A percentile compares a stretch with the other conserved stretches of the same genome.
Conservation (phyloP, 345 rosid species). For the Eucalyptus dawsonii region DNA sequence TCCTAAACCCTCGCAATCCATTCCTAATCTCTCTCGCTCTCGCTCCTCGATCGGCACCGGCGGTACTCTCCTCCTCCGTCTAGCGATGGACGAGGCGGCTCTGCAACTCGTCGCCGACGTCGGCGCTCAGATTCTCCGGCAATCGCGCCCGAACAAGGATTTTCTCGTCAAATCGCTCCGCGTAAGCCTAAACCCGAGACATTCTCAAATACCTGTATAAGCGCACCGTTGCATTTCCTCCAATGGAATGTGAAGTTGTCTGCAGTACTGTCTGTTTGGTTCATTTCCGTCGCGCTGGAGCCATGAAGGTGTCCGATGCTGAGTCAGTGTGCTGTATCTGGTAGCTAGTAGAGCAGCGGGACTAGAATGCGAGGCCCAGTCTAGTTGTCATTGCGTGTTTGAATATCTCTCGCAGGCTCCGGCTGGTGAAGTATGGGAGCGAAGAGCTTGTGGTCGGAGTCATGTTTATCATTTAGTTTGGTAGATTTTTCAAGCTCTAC, state of each 20-base stretch:
- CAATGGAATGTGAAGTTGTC: not conserved
- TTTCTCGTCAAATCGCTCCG: conserved; percentile 54
- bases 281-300: not conserved
- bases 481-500: not conserved
- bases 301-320: not conserved
- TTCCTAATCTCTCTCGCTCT: not conserved
- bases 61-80: not conserved
- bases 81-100: conserved; percentile 38
- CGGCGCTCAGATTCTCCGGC: conserved; percentile 43
- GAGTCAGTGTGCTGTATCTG: not conserved
- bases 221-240: not conserved
- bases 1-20: not conserved
- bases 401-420: not conserved
- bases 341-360: not conserved
- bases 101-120: conserved; percentile 35
- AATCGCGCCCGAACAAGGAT: conserved; percentile 56
- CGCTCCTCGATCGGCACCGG: not conserved
- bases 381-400: not conserved
- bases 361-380: not conserved
- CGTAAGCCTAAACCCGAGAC: conserved; percentile 11
- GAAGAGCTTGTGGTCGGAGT: not conserved
- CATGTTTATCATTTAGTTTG: not conserved
- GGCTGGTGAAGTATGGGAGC: not conserved
- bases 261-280: not conserved
- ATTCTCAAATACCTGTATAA: not conserved